Evolutionary conservation across 129 eudicot genomes (phyloP).

Genomic region (Pittosporum tobira): DNA sequence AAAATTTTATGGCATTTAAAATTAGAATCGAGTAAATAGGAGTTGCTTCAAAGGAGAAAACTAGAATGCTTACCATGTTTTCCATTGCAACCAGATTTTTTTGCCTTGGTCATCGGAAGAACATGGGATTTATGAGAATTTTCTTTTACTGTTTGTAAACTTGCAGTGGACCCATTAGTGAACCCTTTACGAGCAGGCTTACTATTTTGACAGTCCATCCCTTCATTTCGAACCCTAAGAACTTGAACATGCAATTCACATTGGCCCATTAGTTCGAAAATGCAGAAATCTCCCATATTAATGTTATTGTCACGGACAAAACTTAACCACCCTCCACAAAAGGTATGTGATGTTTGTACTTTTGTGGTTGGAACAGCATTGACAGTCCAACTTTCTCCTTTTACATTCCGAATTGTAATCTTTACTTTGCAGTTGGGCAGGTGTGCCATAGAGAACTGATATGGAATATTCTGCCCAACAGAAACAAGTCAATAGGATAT

Average conservation of each 20-base stretch:
- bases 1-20: constrained; percentile 1
- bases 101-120: constrained; percentile 11
- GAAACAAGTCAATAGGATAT: background rate
- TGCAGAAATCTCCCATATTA: constrained; percentile 65
- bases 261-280: constrained; percentile 72
- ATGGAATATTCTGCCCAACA: constrained; percentile 65
- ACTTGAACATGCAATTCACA: constrained; percentile 67
- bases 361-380: constrained; percentile 77
- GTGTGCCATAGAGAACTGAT: constrained; percentile 70
- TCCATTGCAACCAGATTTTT: constrained; percentile 14
- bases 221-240: constrained; percentile 58
- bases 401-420: constrained; percentile 52
- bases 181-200: constrained; percentile 24
- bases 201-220: constrained; percentile 31
- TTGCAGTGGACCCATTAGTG: constrained; percentile 17
- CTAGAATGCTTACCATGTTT: constrained; percentile 32
- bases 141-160: constrained; percentile 29
- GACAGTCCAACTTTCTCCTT: constrained; percentile 83
- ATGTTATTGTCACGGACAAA: constrained; percentile 80
- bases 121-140: constrained; percentile 16
- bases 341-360: constrained; percentile 77
- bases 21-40: background rate
- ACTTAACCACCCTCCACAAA: constrained; percentile 88
- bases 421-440: constrained; percentile 79
- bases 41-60: background rate